These are phyloP conservation scores for Leccinum boreale DNA, from an alignment of 768 basidiomycete genomes.

Conservation along the genomic window DNA sequence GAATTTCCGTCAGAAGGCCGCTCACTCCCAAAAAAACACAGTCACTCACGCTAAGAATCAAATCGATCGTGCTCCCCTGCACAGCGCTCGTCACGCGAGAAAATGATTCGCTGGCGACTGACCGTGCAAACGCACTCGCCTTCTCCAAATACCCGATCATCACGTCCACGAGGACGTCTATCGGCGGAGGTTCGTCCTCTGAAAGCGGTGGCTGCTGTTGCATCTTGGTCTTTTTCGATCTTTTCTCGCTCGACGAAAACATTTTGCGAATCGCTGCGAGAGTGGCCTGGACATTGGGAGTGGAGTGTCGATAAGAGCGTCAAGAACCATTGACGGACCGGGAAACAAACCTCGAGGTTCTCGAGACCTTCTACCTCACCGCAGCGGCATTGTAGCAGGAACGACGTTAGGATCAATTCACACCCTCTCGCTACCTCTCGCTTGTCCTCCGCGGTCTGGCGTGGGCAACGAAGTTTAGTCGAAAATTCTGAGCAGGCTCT, in stretches of 20 bases:
- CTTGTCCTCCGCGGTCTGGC: slow-evolving; percentile 14
- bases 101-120: slow-evolving; percentile 78
- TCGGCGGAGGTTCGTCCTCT: slow-evolving; percentile 48
- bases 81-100: slow-evolving; percentile 65
- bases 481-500: neutral
- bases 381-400: slow-evolving; percentile 71
- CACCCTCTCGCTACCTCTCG: slow-evolving; percentile 52
- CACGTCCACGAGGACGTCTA: slow-evolving; percentile 85
- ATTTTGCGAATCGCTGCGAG: slow-evolving; percentile 57
- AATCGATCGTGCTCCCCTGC: slow-evolving; percentile 67
- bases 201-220: neutral
- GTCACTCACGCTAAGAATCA: slow-evolving; percentile 72
- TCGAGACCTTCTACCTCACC: slow-evolving; percentile 56
- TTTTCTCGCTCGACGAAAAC: slow-evolving; percentile 42
- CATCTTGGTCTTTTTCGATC: slow-evolving; percentile 36
- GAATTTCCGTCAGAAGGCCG: slow-evolving; percentile 1
- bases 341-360: slow-evolving; percentile 54
- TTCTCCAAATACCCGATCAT: slow-evolving; percentile 89
- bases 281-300: slow-evolving; percentile 45
- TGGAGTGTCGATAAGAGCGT: neutral
- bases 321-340: neutral
- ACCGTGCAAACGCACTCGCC: slow-evolving; percentile 74
- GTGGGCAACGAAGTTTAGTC: neutral
- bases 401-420: slow-evolving; percentile 67
- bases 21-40: neutral